Evolutionary conservation across 148 eudicot species (phyloP), one percentile per base, ranked within the genome.

Genomic region (Pouteria glomerata): DNA sequence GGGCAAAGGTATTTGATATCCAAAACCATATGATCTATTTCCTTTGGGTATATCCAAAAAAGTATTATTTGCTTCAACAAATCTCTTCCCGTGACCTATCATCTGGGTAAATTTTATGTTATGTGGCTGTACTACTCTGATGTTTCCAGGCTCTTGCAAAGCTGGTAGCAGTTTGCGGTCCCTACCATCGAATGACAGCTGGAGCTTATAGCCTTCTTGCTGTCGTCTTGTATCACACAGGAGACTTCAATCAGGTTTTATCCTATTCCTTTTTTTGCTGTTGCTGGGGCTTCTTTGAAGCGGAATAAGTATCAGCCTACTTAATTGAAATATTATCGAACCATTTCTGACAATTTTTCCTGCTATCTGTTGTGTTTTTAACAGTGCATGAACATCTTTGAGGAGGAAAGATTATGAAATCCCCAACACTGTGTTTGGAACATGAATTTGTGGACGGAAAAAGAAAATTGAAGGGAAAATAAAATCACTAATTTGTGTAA

Each of bases 201-300:
- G 99, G 99, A 76, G 99, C 99, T 74, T 96, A 96, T 83, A 96
- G 99, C 83, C 95, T 96, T 73, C 91, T 96, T 72, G 99, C 99
- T 52, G 99, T 96, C 69, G 99, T 96, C 66, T 71, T 96, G 77
- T 96, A 96, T 80, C 99, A 96, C 78, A 96, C 99, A 3, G 99
- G 99, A 77, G 99, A 96, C 79, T 96, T 96, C 75, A 96, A 96
- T 83, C 99, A 96, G 99, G 99, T 96, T 62, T 72, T 16, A 55
- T 23, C 77, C 75, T 7, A 30, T 70, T 66, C 68, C 67, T 45
- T 23, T 14, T 65, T 42, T 35, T 34, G 66, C 13, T 76, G 56
- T 60, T 26, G 29, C 70, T 39, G 29, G 72, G n/a, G 23, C 35
- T 15, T 39, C 29, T 73, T 37, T 33, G n/a, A 41, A 58, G 57